Evolutionary conservation across 2,329 filamentous ascomycete species (phyloP).

Genomic region (Pseudonectria buxi): DNA sequence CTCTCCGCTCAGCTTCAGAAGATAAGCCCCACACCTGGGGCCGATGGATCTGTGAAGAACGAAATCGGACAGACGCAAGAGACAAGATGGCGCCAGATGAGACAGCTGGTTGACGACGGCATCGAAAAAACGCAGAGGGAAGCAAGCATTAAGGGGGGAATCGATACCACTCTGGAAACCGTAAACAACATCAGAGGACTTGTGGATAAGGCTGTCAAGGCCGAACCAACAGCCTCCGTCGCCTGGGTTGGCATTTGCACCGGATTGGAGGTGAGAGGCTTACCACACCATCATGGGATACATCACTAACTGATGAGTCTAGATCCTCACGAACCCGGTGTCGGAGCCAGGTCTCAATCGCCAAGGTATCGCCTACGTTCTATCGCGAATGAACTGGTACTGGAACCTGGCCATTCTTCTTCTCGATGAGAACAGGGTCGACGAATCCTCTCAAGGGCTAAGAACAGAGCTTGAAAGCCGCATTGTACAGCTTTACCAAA

Average conservation of each 20-base stretch:
- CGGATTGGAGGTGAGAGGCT: slow-evolving; percentile 1
- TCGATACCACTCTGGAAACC: not conserved
- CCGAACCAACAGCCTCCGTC: slow-evolving; percentile 1
- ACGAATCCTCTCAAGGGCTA: slow-evolving; percentile 5
- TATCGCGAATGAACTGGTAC: slow-evolving; percentile 34
- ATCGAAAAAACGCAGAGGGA: not conserved
- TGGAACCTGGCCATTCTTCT: slow-evolving; percentile 24
- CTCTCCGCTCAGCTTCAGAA: not conserved
- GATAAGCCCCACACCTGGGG: no score
- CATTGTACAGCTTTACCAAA: slow-evolving; percentile 31
- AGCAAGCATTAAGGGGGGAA: not conserved
- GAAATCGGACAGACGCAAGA: not conserved
- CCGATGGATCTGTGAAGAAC: not conserved
- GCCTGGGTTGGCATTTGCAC: slow-evolving; percentile 2
- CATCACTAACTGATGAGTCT: not conserved
- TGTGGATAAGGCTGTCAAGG: not conserved
- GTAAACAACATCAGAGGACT: not conserved
- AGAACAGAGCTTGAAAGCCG: slow-evolving; percentile 14
- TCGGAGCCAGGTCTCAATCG: slow-evolving; percentile 16
- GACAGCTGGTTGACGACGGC: not conserved
- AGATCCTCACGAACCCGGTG: slow-evolving; percentile 2
- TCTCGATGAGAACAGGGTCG: slow-evolving; percentile 14
- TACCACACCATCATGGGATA: not conserved
- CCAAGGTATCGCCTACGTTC: slow-evolving; percentile 28
- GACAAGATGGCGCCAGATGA: not conserved